These are phyloP conservation scores for Akanthomyces lecanii DNA, from an alignment of 2,329 filamentous ascomycete genomes.

Conservation along the genomic window DNA sequence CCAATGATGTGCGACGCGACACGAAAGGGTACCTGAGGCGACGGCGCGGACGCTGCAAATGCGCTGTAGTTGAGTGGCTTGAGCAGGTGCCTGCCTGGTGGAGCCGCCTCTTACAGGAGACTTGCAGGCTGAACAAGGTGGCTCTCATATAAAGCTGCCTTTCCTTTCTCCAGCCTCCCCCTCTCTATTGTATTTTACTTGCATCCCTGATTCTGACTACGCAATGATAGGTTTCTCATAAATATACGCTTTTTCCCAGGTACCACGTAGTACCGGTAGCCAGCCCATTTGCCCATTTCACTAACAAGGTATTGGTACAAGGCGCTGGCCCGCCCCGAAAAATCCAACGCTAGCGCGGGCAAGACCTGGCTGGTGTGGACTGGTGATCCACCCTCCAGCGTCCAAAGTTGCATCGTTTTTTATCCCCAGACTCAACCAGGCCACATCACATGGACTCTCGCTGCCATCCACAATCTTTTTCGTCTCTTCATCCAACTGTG, in stretches of 20 bases:
- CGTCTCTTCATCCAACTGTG: neutral
- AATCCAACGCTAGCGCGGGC: neutral
- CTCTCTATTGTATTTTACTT: no score
- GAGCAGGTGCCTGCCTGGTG: conserved; percentile 1
- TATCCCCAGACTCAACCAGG: conserved; percentile 12
- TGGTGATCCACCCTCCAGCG: conserved; percentile 14
- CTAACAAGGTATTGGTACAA: neutral
- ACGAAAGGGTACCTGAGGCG: neutral
- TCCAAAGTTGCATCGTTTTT: conserved; percentile 16
- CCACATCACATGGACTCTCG: conserved; percentile 16
- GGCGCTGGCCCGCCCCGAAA: neutral
- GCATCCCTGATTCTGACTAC: no score
- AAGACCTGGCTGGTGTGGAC: conserved; percentile 2
- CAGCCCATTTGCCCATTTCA: no score
- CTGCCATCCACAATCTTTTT: conserved; percentile 16
- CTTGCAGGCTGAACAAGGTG: no score
- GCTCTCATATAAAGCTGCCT: no score
- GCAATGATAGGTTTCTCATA: no score
- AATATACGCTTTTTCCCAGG: no score
- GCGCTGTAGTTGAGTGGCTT: conserved; percentile 9
- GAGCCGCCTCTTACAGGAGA: neutral
- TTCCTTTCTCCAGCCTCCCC: no score
- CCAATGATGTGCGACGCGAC: neutral
- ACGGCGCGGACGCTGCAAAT: neutral
- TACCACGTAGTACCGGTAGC: no score